A percentile compares a stretch with the other conserved stretches of the same genome.
Evolutionary conservation across 495 filamentous ascomycete species (phyloP).

Genomic region (Aspergillus baeticus): DNA sequence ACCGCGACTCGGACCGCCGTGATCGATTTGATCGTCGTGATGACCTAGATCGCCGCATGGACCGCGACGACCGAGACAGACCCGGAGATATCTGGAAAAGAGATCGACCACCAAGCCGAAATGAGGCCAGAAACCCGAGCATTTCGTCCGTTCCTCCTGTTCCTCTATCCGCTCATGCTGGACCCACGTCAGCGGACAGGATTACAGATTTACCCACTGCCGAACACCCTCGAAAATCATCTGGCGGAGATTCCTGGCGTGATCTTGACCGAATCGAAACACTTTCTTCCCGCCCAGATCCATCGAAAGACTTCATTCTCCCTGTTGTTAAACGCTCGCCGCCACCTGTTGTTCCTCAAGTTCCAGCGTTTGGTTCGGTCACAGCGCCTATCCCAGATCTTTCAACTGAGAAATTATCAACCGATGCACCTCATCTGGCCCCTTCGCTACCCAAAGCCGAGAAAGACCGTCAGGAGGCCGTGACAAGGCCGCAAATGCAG

Average conservation of each 20-base stretch:
- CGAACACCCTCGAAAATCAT: slow-evolving; percentile 41
- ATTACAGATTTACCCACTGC: slow-evolving; percentile 28
- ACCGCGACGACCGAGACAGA: slow-evolving; percentile 57
- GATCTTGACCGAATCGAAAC: slow-evolving; percentile 43
- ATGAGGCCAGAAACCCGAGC: slow-evolving; percentile 40
- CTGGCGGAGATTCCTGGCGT: slow-evolving; percentile 34
- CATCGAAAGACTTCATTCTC: slow-evolving; percentile 37
- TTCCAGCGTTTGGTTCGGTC: slow-evolving; percentile 75
- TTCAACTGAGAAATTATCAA: slow-evolving; percentile 27
- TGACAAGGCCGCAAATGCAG: slow-evolving; percentile 23
- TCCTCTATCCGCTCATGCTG: slow-evolving; percentile 14
- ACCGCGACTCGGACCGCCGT: slow-evolving; percentile 38
- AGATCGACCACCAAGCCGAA: slow-evolving; percentile 42
- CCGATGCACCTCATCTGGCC: slow-evolving; percentile 43
- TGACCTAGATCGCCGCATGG: slow-evolving; percentile 40
- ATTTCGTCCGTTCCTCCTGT: slow-evolving; percentile 24
- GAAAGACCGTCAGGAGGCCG: slow-evolving; percentile 25
- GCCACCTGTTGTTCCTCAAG: slow-evolving; percentile 76
- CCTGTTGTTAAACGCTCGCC: slow-evolving; percentile 50
- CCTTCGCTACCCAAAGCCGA: slow-evolving; percentile 32
- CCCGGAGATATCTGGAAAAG: slow-evolving; percentile 57
- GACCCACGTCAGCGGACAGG: slow-evolving; percentile 25
- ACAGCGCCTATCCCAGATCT: slow-evolving; percentile 30
- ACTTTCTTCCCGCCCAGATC: slow-evolving; percentile 36
- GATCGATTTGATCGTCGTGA: slow-evolving; percentile 50